Evolutionary conservation across 495 filamentous ascomycete species (phyloP), one percentile per base, ranked within the genome.

Genomic region (Neurospora sublineolata): DNA sequence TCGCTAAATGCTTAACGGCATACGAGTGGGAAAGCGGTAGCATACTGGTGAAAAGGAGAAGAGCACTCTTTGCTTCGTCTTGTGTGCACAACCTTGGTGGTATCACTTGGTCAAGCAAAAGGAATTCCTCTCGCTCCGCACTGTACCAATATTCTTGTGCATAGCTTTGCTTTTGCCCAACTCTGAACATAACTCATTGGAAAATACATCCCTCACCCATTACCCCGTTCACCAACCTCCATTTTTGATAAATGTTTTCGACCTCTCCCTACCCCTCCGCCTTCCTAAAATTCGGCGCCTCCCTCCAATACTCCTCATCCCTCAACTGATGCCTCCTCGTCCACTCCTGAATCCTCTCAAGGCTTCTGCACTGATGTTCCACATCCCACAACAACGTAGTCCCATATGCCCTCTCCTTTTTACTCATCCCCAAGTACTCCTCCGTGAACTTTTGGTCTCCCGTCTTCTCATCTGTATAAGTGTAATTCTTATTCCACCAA

Each of bases 1-100:
- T 11, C 80, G 80, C 73, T 76, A 77, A 52, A 69, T 37, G 27
- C 5, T 5, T 46, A 30, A 30, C 46, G 23, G 23, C 4, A 60
- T 30, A 30, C 1, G 46, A 14, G 23, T 60, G 23, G 46, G 2
- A 30, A 27, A 30, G 20, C 16, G 46, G 12, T 58, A 27, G 20
- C 23, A 30, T 12, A 30, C 23, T 27, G 11, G 1, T 58, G 46
- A 58, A 16, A 27, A 60, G 5, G 23, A 30, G 46, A 60, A 16
- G 23, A 20, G 3, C 5, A 30, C 46, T 58, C 4, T 27, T 27
- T n/a, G n/a, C 10, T 44, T 20, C 8, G 11, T n/a, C 42, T 44
- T 8, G 42, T 44, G n/a, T 7, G 2, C 42, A 20, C 18, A 20
- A 44, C 18, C 41, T 44, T n/a, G 2, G 9, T n/a, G 7, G 41